Evolutionary conservation across 1,139 yeast species (phyloP), one percentile per base, ranked within the genome.

Genomic region (Taphrina pruni): DNA sequence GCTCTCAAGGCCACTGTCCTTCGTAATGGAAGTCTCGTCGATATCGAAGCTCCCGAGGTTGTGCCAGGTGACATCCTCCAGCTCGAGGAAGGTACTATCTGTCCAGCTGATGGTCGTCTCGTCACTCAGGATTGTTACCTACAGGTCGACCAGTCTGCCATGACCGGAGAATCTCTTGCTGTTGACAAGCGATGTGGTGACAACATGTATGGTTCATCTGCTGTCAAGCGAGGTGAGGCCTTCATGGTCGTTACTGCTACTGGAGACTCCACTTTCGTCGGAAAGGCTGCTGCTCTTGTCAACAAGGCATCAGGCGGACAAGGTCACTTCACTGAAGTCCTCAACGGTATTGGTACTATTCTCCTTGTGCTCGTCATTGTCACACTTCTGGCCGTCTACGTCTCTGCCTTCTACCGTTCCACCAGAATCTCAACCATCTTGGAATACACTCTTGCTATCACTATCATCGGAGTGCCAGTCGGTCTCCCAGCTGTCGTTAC

Each of bases 401-500:
- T 85, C 79, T 92, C 97, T 80, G 86, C 92, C 83, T 92, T 93
- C 92, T 92, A 92, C 90, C 87, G 97, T 84, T 87, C 97, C 77
- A 88, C 87, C 80, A 86, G 85, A 79, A 91, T 92, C 80, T 97
- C 92, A 77, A 85, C 88, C 77, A 90, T 93, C 83, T 87, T 94
- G 83, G 89, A 97, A 85, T 92, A 88, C 86, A 80, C 89, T 76
- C 86, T 94, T 81, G 97, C 97, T 77, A 90, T 93, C 81, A 93
- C 97, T 84, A 92, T 93, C 84, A 90, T 94, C 79, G 99, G 99
- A 90, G 99, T 94, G 77, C 99, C 99, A 83, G 99, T 93, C 78
- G 98, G 98, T 89, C 88, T 93, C 81, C 98, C 98, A 82, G 98
- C 97, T 81, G 98, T 93, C 80, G 97, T 93, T 77, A 93, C 98